Evolutionary conservation across 2,329 filamentous ascomycete genomes (phyloP).

Genomic region (Tolypocladium inflatum): DNA sequence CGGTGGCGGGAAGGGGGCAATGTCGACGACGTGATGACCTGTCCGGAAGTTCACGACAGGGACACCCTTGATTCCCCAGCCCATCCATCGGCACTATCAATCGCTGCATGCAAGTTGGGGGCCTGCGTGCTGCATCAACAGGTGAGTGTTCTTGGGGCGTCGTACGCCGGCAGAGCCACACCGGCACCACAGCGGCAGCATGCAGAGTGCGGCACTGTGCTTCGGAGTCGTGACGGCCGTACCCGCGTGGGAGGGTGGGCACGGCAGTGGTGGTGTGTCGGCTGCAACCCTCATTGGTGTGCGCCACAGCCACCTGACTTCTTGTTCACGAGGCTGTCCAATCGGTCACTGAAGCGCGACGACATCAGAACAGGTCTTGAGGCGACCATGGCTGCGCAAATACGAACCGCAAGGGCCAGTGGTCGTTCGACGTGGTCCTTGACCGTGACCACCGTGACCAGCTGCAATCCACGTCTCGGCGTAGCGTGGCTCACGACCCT

Average conservation of each 20-base stretch:
- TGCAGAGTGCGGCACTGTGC: background rate
- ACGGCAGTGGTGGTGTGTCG: conserved; percentile 7
- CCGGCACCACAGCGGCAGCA: background rate
- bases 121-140: background rate
- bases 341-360: conserved; percentile 10
- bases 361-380: background rate
- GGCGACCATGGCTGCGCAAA: background rate
- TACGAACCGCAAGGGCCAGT: background rate
- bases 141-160: background rate
- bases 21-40: background rate
- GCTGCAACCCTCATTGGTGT: conserved; percentile 22
- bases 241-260: conserved; percentile 2
- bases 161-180: background rate
- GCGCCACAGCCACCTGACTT: conserved; percentile 27
- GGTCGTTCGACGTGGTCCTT: background rate
- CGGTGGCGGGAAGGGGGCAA: background rate
- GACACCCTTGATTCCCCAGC: background rate
- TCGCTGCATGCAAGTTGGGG: too few species aligned
- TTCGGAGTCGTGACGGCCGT: background rate
- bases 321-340: conserved; percentile 22
- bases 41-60: background rate
- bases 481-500: background rate
- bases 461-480: background rate
- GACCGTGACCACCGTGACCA: background rate
- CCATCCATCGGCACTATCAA: background rate